Base-by-base conservation (phyloP, 495 filamentous ascomycete species). In the Geoglossum glabrum region DNA sequence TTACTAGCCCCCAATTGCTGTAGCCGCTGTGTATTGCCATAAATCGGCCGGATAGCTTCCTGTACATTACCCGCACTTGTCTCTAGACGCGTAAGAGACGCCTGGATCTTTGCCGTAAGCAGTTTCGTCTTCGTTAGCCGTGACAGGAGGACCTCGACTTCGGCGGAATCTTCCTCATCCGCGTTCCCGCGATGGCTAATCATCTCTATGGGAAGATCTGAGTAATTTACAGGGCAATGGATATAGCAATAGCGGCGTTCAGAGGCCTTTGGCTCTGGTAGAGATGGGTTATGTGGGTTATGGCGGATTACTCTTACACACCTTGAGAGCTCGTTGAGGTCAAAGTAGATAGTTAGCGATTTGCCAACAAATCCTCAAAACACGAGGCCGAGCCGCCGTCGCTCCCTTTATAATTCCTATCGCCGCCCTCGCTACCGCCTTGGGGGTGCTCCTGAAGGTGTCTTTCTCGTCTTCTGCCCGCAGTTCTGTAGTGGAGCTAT, bases 81-180 rank as follows among this genome's bases (percentile, higher is more conserved):
- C 61, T 95, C 87, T 13, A 99, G 72, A 63, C 90, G 79, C 31
- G 81, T 80, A 55, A 95, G 75, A 28, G 88, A 93, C 21, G 85
- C 82, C 68, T 89, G 80, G 61, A 99, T 95, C 73, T 93, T 95
- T 71, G 89, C 95, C 31, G 86, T 94, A 64, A 97, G 78, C 54
- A 71, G 65, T 59, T 81, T 79, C 61, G 82, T 74, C 70, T 83
- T 84, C 59, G 79, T 76, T 57, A 82, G 73, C 64, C 81, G 81
- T 51, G 81, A 80, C 60, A 75, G 77, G 19, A 85, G 68, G 33
- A 84, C 79, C 67, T 84, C 81, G 46, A 85, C 81, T 69, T 85
- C 81, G 0, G 81, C 81, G 65, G 79, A 78, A 67, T 85, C 81
- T 71, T 85, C 81, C n/a, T 77, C 79, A 66, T 77, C 75, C n/a